Conservation (phyloP, 1,284 basidiomycete species). For the Ceratobasidium sp. region DNA sequence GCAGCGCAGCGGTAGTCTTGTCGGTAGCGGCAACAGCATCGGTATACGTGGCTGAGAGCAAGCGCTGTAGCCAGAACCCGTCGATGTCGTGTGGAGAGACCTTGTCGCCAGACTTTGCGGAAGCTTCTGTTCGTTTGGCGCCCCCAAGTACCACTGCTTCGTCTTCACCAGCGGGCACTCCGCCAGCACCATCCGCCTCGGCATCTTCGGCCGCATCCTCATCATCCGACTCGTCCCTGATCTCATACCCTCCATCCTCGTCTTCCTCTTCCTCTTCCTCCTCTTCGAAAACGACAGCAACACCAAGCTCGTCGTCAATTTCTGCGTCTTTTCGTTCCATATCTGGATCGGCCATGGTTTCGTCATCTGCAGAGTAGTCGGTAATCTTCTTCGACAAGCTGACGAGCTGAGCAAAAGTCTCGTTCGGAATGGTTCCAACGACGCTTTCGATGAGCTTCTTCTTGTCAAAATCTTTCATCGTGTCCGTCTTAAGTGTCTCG, state of each 20-base stretch:
- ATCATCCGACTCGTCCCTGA: slow-evolving; percentile 80
- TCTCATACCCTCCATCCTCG: slow-evolving; percentile 81
- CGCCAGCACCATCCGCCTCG: slow-evolving; percentile 58
- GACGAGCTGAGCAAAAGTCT: slow-evolving; percentile 87
- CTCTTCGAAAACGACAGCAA: slow-evolving; percentile 96
- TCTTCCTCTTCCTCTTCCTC: slow-evolving; percentile 93
- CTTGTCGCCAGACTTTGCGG: slow-evolving; percentile 73
- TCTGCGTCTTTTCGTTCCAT: slow-evolving; percentile 80
- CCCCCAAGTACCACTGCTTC: slow-evolving; percentile 75
- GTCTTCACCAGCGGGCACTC: slow-evolving; percentile 67
- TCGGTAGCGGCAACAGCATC: slow-evolving; percentile 95
- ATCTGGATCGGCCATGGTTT: slow-evolving; percentile 76
- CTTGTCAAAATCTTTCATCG: slow-evolving; percentile 96
- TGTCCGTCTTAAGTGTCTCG: slow-evolving; percentile 90
- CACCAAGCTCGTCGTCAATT: slow-evolving; percentile 93
- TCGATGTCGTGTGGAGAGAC: slow-evolving; percentile 93
- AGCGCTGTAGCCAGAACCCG: slow-evolving; percentile 98
- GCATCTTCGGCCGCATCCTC: slow-evolving; percentile 64
- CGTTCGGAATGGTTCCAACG: slow-evolving; percentile 74
- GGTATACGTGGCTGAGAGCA: slow-evolving; percentile 89
- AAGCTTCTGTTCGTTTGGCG: slow-evolving; percentile 58
- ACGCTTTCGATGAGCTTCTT: slow-evolving; percentile 93
- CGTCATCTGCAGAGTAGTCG: slow-evolving; percentile 92
- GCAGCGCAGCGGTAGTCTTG: slow-evolving; percentile 88
- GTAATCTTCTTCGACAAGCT: slow-evolving; percentile 95